Evolutionary conservation across 306 rosid species (phyloP).

Genomic region (Prunus davidiana): DNA sequence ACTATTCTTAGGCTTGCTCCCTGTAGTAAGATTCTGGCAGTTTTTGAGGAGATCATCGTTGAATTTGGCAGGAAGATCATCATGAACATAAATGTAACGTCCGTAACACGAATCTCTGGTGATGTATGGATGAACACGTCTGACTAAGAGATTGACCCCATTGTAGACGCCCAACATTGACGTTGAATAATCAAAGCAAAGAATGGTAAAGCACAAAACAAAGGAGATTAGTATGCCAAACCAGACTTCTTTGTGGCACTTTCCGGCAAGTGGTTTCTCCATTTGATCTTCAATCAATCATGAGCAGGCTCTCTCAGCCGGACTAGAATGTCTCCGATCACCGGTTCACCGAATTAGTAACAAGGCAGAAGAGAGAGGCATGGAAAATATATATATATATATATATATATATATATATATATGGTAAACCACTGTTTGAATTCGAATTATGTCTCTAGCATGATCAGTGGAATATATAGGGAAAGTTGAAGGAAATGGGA

Average conservation of each 20-base stretch:
- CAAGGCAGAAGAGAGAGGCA: not conserved
- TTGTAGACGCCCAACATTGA: conserved; percentile 18
- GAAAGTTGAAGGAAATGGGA: not conserved
- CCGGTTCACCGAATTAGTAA: not conserved
- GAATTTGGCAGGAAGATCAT: conserved; percentile 60
- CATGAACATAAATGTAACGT: conserved; percentile 54
- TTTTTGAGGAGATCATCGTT: conserved; percentile 49
- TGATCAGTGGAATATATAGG: not conserved
- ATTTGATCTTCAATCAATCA: conserved; percentile 2
- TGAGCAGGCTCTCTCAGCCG: not conserved
- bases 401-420: no score
- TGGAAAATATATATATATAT: not conserved
- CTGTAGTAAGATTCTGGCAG: conserved; percentile 61
- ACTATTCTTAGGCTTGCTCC: conserved; percentile 26
- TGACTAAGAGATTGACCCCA: conserved; percentile 17
- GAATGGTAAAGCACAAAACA: conserved; percentile 30
- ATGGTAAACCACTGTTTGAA: not conserved
- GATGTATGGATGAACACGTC: conserved; percentile 2
- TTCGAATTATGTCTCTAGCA: not conserved
- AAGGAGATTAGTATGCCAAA: conserved; percentile 39
- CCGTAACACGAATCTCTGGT: conserved; percentile 48
- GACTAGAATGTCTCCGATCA: not conserved
- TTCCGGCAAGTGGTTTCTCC: conserved; percentile 11
- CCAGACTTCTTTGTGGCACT: conserved; percentile 36
- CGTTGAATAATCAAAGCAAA: conserved; percentile 40